Evolutionary conservation across 2,329 filamentous ascomycete genomes (phyloP), one percentile per base, ranked within the genome.

Genomic region (Blastomyces parvus): DNA sequence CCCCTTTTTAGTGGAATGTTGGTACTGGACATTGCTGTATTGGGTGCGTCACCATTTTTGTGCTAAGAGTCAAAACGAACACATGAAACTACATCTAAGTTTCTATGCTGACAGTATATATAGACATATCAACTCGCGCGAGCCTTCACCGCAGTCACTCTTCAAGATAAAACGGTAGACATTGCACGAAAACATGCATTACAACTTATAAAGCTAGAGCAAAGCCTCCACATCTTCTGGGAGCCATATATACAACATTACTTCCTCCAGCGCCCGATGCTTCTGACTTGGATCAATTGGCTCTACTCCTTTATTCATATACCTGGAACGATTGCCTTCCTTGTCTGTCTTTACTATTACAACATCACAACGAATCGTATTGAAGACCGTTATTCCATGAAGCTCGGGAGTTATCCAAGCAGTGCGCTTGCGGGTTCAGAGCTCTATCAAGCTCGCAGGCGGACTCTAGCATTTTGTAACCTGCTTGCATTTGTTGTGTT

Each of bases 231-330:
- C 64, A 81, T 90, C 38, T 90, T 89, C 73, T 79, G 81, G 76
- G 88, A 90, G 73, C 74, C 84, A 3, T 77, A 77, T 14, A 80
- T 90, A 56, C 88, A 90, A 74, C 73, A 74, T 42, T 82, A 77
- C 72, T 84, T 85, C 70, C 75, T 85, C 30, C 73, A 76, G 25
- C 81, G 81, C 60, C 81, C 85, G 1, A 71, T 77, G 36, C 69
- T 87, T 52, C 82, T 91, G 78, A 83, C 80, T 67, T 89, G 83
- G 83, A 88, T 86, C 68, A 90, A 90, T 74, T 82, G 87, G 70
- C 81, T 84, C 36, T 90, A 90, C 75, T 89, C 87, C 6, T 90
- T 89, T 74, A 89, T 91, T 69, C 88, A 90, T 73, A 90, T 90
- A 64, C 88, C 88, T 0, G 88, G 87, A 17, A 90, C 87, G 6